Evolutionary conservation across 176 grass and related monocot genomes (phyloP), one percentile per base, ranked within the genome.

Genomic region (Carex kokanica): DNA sequence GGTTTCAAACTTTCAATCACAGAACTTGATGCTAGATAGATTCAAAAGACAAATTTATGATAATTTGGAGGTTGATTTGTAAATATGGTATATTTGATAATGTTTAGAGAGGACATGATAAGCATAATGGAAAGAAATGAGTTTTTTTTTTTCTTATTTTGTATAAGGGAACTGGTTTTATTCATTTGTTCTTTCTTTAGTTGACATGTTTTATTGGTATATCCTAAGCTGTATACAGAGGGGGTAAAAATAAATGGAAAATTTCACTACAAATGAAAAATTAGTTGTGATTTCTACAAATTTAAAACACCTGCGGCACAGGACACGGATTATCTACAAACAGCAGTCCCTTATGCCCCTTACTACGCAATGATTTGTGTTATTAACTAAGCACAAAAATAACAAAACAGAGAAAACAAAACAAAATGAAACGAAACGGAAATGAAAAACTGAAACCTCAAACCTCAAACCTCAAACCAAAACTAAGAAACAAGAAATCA

Each of bases 1-100:
- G 49, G 56, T 87, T 16, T 93, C 86, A 67, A 9, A 27, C 27
- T 27, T 27, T 27, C 41, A 43, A 43, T 90, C 58, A 82, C 88
- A 64, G 84, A 93, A 78, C 75, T 90, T 75, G 82, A 87, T 74
- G 78, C 88, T 64, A 88, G 81, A 83, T 89, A 78, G 82, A 11
- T 54, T 24, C 15, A 29, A 69, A 86, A 86, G 27, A 8, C 12
- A 60, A 23, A 52, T 5, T 13, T 4, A 13, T 49, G 4, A 74
- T 52, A 25, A 27, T 52, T 2, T 20, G 41, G 20, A 74, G n/a
- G n/a, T 14, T 27, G 41, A 52, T 74, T 52, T 74, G 43, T 52
- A 52, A 74, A 52, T 74, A 14, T 23, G 20, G 20, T 51, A 51
- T n/a, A n/a, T n/a, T n/a, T n/a, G n/a, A 29, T 75, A 54, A 53